These are phyloP conservation scores for Colletotrichum aenigma DNA, from an alignment of 2,329 filamentous ascomycete species.

Conservation along the genomic window DNA sequence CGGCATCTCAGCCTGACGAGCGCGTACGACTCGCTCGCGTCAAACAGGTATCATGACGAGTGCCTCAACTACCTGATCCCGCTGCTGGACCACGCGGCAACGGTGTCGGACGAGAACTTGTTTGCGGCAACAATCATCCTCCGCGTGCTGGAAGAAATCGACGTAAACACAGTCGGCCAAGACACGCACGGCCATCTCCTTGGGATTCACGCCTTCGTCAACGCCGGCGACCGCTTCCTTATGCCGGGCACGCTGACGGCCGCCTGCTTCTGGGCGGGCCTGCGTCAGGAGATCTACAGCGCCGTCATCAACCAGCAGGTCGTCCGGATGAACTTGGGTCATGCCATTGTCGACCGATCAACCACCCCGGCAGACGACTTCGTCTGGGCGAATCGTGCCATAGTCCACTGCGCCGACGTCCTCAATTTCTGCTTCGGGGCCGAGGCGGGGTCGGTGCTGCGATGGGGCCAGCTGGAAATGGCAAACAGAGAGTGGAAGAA, in stretches of 20 bases:
- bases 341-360: conserved; percentile 53
- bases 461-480: conserved; percentile 20
- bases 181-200: conserved; percentile 52
- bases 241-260: conserved; percentile 45
- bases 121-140: conserved; percentile 62
- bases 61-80: conserved; percentile 56
- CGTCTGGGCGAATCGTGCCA: conserved; percentile 66
- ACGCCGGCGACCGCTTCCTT: conserved; percentile 37
- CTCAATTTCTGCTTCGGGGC: conserved; percentile 66
- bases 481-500: conserved; percentile 23
- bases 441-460: conserved; percentile 20
- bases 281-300: conserved; percentile 65
- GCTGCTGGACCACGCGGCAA: conserved; percentile 43
- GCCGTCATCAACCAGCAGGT: conserved; percentile 53
- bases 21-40: conserved; percentile 51
- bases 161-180: conserved; percentile 40
- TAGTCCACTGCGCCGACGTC: conserved; percentile 66
- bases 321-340: conserved; percentile 52
- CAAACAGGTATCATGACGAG: conserved; percentile 57
- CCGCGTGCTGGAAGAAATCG: conserved; percentile 61
- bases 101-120: conserved; percentile 52
- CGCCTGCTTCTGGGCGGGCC: conserved; percentile 62
- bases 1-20: conserved; percentile 56
- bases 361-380: conserved; percentile 54
- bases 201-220: conserved; percentile 52